Evolutionary conservation across 2,329 filamentous ascomycete genomes (phyloP), one percentile per base, ranked within the genome.

Genomic region (Cladosporium sp.): DNA sequence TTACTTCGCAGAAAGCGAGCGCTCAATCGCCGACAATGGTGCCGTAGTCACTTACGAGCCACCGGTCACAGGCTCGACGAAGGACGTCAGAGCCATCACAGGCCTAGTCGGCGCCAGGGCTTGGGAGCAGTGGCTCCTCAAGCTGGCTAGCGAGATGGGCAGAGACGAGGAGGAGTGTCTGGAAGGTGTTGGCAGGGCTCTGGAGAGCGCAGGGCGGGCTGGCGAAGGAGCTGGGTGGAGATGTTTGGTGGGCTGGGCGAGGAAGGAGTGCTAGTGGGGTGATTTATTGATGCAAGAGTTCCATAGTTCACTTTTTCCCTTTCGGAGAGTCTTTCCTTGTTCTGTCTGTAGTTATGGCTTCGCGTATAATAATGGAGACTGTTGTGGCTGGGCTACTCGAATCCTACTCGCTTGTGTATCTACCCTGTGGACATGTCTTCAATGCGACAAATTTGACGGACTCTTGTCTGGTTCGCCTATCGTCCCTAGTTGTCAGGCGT

Each of bases 41-140:
- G 65, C 66, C 3, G 64, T 71, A 12, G 51, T 63, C 17, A 36
- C 42, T 45, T 69, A 71, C 45, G 66, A 67, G 57, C 65, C 69
- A 8, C 69, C 69, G 7, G 61, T 72, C 43, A 71, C 69, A 19
- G 73, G 73, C 34, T 71, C 66, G 51, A 73, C 71, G 8, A 62
- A 63, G 22, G 70, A 71, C 47, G 71, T 73, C n/a, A 66, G 69
- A 19, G 71, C 71, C 40, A 80, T 96, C 64, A 88, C 89, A 12
- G 92, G 92, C 19, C 77, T 97, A 40, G 85, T 93, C 0, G 94
- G 91, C 4, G 87, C 88, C 25, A 94, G 92, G 87, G 87, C 87
- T 72, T 99, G 92, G 93, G 94, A 99, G 82, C 89, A 90, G 72
- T 99, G 94, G 94, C 83, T 97, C 73, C 77, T 97, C 65, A 90